Evolutionary conservation across 352 stramenopile genomes (phyloP).

Genomic region (Phytophthora colocasiae): DNA sequence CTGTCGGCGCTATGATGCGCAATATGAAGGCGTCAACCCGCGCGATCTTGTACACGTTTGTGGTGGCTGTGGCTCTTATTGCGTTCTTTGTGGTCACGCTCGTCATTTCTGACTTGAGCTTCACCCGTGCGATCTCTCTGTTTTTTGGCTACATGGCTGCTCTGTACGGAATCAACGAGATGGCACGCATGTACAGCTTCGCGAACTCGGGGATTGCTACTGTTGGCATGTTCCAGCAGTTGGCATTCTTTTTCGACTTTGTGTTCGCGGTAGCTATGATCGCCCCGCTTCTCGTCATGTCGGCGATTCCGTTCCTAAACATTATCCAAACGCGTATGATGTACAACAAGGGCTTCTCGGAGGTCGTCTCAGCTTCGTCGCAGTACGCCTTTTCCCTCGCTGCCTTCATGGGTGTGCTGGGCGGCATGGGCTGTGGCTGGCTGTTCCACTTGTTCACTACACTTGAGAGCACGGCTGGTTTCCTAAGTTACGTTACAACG

Average conservation of each 20-base stretch:
- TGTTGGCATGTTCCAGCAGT: constrained; percentile 74
- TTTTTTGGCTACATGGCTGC: constrained; percentile 85
- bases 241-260: constrained; percentile 90
- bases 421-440: constrained; percentile 77
- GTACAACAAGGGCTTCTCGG: constrained; percentile 91
- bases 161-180: constrained; percentile 87
- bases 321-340: constrained; percentile 92
- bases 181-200: constrained; percentile 88
- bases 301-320: constrained; percentile 86
- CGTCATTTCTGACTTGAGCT: constrained; percentile 44
- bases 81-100: constrained; percentile 61
- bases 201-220: constrained; percentile 66
- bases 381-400: constrained; percentile 88
- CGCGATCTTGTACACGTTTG: constrained; percentile 58
- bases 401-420: constrained; percentile 77
- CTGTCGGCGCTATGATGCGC: constrained; percentile 40
- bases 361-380: constrained; percentile 85
- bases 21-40: constrained; percentile 47
- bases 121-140: constrained; percentile 55
- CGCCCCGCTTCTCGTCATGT: constrained; percentile 80
- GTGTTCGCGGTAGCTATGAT: constrained; percentile 80
- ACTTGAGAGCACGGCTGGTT: constrained; percentile 76
- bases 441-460: constrained; percentile 82
- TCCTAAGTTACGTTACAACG: constrained; percentile 81
- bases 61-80: constrained; percentile 44